Conservation (phyloP, 2,329 filamentous ascomycete species). For the Gaeumannomyces tritici region DNA sequence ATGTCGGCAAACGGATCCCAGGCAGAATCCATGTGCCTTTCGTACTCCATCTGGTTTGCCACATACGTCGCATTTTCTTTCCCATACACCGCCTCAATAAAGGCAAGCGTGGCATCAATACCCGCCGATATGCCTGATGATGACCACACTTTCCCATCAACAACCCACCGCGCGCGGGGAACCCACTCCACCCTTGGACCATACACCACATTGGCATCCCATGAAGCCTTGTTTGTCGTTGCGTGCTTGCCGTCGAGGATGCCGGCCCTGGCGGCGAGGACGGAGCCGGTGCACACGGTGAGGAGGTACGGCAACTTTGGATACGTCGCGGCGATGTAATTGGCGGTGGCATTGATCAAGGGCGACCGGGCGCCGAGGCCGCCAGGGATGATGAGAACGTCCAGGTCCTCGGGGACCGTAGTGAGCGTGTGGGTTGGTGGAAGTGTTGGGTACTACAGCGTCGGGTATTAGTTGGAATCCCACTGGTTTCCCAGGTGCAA, state of each 20-base stretch:
- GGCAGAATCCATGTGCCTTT: not conserved
- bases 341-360: no score
- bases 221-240: constrained; percentile 58
- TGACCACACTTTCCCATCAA: constrained; percentile 58
- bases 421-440: constrained; percentile 44
- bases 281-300: constrained; percentile 58
- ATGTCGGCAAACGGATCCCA: not conserved
- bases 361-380: constrained; percentile 38
- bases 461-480: not conserved
- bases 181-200: constrained; percentile 49
- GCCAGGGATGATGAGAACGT: constrained; percentile 59
- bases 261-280: constrained; percentile 47
- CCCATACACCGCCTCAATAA: constrained; percentile 26
- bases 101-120: constrained; percentile 9
- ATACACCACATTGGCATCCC: constrained; percentile 14
- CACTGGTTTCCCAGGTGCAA: no score
- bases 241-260: constrained; percentile 50
- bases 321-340: constrained; percentile 35
- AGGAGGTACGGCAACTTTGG: constrained; percentile 44
- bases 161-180: constrained; percentile 50
- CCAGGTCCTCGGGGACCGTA: constrained; percentile 36
- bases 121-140: constrained; percentile 38
- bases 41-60: constrained; percentile 31
- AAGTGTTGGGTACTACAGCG: not conserved
- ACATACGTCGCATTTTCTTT: constrained; percentile 22